These are phyloP conservation scores for Poa annua DNA, from an alignment of 176 grass and related monocot genomes.

Conservation along the genomic window DNA sequence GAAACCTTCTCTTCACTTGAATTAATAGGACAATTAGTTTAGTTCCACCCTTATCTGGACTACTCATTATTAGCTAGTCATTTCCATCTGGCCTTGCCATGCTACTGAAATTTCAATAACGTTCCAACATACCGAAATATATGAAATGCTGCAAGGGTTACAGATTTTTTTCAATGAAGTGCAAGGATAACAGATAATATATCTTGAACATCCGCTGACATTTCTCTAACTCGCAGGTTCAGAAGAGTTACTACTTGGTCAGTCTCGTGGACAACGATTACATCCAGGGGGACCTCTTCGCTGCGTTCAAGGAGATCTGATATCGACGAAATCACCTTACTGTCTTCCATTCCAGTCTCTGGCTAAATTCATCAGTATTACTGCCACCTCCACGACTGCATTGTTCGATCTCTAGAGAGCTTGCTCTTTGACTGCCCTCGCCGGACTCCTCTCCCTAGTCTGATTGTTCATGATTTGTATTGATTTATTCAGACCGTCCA, in stretches of 20 bases:
- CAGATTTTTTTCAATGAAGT: no score
- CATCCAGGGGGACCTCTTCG: slow-evolving; percentile 70
- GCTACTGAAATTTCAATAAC: no score
- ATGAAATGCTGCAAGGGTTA: no score
- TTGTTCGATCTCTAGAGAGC: background rate
- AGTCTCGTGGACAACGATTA: slow-evolving; percentile 91
- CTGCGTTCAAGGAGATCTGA: slow-evolving; percentile 68
- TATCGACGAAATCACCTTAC: background rate
- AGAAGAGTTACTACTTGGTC: slow-evolving; percentile 67
- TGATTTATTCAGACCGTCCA: slow-evolving; percentile 16
- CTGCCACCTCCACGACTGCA: slow-evolving; percentile 28
- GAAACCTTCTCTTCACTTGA: no score
- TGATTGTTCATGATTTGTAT: slow-evolving; percentile 37
- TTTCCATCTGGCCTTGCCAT: no score
- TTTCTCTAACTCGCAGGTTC: slow-evolving; percentile 41
- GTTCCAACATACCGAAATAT: no score
- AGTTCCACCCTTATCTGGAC: no score
- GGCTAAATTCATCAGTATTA: background rate
- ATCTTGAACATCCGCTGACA: no score
- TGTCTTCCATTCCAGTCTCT: background rate
- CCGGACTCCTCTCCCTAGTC: background rate
- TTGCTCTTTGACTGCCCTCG: background rate
- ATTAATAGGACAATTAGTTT: no score
- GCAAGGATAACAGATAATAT: no score
- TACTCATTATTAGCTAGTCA: no score